phyloP scores from a whole-genome alignment of 179 eudicot genomes.

The Spinacia oleracea region DNA sequence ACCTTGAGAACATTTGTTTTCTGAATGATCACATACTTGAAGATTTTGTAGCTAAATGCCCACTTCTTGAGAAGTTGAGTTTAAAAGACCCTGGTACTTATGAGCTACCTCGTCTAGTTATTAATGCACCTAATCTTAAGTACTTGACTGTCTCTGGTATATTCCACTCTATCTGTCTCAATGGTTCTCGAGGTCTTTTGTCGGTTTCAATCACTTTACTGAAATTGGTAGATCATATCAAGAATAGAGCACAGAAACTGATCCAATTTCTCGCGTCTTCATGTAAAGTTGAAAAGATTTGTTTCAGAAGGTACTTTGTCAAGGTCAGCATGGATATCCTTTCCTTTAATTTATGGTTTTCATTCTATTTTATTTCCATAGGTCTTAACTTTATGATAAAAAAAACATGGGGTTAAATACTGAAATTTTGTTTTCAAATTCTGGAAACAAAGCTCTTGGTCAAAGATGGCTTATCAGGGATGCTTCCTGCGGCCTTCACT shows the following conservation, averaged over 20 bases:
- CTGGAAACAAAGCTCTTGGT: slow-evolving; percentile 2
- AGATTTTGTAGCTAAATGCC: background rate
- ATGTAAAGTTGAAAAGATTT: background rate
- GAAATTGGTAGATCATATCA: background rate
- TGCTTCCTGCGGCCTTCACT: background rate
- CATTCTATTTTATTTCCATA: background rate
- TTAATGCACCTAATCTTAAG: slow-evolving; percentile 10
- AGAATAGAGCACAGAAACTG: background rate
- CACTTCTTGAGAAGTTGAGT: background rate
- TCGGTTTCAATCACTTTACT: background rate
- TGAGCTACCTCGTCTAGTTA: background rate
- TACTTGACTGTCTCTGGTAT: background rate
- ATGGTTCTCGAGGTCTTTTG: background rate
- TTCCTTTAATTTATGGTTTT: background rate
- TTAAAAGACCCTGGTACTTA: background rate
- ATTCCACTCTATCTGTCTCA: background rate
- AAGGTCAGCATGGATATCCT: background rate
- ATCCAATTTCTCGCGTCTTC: slow-evolving; percentile 1
- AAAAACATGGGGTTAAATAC: no score
- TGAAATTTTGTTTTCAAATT: background rate
- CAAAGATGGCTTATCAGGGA: background rate
- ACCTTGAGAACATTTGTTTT: background rate
- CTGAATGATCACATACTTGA: background rate
- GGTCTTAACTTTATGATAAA: no score
- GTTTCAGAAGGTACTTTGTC: background rate